Evolutionary conservation across 768 basidiomycete species (phyloP).

Genomic region (Boletus subcaerulescens): DNA sequence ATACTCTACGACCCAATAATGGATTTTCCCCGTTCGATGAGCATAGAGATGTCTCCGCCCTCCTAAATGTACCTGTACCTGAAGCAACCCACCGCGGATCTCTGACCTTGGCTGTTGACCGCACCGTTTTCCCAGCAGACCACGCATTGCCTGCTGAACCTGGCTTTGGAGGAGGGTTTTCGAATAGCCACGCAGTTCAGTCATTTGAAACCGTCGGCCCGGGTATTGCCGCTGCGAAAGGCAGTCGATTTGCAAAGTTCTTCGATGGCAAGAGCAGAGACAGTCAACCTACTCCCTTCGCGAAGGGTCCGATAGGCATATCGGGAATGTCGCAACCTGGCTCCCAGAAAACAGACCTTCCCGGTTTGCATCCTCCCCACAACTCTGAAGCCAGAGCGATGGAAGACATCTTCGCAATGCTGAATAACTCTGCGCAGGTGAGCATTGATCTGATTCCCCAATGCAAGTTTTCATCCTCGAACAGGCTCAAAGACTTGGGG

Average conservation of each 20-base stretch:
- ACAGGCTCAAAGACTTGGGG: slow-evolving; percentile 29
- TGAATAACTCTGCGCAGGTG: slow-evolving; percentile 75
- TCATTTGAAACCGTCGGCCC: slow-evolving; percentile 35
- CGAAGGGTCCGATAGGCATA: slow-evolving; percentile 39
- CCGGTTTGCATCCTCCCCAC: slow-evolving; percentile 35
- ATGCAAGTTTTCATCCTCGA: slow-evolving; percentile 6
- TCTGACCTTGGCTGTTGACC: slow-evolving; percentile 18
- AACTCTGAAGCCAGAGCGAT: slow-evolving; percentile 57
- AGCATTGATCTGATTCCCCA: slow-evolving; percentile 17
- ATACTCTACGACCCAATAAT: slow-evolving; percentile 16
- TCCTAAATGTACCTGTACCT: slow-evolving; percentile 10
- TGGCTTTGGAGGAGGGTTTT: slow-evolving; percentile 14
- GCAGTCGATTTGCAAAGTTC: slow-evolving; percentile 85
- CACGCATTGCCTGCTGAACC: slow-evolving; percentile 18
- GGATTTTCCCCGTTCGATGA: slow-evolving; percentile 63
- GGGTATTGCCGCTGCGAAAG: slow-evolving; percentile 56
- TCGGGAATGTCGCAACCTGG: slow-evolving; percentile 46
- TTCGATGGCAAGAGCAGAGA: slow-evolving; percentile 73
- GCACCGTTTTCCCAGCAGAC: slow-evolving; percentile 21
- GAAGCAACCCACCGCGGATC: slow-evolving; percentile 23
- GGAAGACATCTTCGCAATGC: slow-evolving; percentile 80
- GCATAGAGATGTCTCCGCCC: slow-evolving; percentile 14
- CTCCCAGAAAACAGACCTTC: slow-evolving; percentile 45
- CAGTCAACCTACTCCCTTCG: slow-evolving; percentile 24
- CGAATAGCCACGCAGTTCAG: slow-evolving; percentile 12